These are phyloP conservation scores for Cyclotella choctawhatcheeana DNA, from an alignment of 108 stramenopile species.

Conservation along the genomic window DNA sequence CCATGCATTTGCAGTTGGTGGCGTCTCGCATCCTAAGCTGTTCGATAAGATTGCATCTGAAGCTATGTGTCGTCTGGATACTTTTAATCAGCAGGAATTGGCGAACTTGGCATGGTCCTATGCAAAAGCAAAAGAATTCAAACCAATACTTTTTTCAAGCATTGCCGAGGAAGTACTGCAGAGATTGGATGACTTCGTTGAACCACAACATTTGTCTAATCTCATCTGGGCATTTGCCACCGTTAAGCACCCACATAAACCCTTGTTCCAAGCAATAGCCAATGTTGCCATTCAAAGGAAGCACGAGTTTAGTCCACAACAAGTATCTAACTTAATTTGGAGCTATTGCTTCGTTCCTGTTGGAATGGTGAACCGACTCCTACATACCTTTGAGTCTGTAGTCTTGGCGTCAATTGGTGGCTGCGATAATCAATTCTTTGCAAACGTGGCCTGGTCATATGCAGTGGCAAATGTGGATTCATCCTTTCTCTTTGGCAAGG, in stretches of 20 bases:
- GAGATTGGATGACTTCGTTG: constrained; percentile 12
- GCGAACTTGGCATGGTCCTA: constrained; percentile 22
- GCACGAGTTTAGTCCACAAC: constrained; percentile 27
- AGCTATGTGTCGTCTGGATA: background rate
- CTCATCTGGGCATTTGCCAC: constrained; percentile 18
- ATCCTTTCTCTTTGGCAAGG: constrained; percentile 8
- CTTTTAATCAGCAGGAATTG: constrained; percentile 17
- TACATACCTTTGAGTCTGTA: constrained; percentile 3
- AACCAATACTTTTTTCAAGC: constrained; percentile 2
- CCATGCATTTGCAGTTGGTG: constrained; percentile 13
- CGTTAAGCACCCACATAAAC: background rate
- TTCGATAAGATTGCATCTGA: constrained; percentile 15
- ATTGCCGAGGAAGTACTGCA: constrained; percentile 14
- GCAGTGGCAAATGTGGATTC: constrained; percentile 29
- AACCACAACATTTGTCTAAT: constrained; percentile 25
- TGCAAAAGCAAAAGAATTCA: background rate
- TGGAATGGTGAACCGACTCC: background rate
- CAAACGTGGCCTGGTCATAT: constrained; percentile 38
- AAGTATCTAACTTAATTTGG: constrained; percentile 39
- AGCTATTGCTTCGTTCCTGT: constrained; percentile 14
- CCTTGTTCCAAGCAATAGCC: constrained; percentile 17
- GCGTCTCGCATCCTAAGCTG: constrained; percentile 6
- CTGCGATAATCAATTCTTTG: constrained; percentile 31
- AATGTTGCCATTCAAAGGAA: background rate
- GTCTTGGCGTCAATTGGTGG: constrained; percentile 10